phyloP scores from a whole-genome alignment of 2,329 filamentous ascomycete genomes.

The Raffaelea albimanens region DNA sequence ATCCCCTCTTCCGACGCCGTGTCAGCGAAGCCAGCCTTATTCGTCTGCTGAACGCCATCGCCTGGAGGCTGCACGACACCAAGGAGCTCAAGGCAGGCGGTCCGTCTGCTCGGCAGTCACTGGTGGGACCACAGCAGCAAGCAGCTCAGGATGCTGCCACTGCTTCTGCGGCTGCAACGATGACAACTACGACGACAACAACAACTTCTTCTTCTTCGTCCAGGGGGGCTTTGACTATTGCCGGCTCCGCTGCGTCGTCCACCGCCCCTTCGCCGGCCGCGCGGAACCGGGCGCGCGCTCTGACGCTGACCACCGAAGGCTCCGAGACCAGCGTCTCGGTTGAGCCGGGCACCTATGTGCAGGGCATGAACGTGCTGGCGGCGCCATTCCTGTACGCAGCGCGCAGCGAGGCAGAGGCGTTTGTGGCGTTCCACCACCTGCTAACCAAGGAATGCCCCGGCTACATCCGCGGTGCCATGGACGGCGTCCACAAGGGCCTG shows the following conservation, averaged over 20 bases:
- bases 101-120: constrained; percentile 13
- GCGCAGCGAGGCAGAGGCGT: constrained; percentile 89
- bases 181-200: neutral
- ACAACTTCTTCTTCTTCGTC: too few relatives aligned
- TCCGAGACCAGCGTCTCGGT: constrained; percentile 46
- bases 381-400: constrained; percentile 94
- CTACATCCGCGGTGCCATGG: constrained; percentile 93
- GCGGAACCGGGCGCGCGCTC: constrained; percentile 43
- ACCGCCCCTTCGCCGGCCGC: constrained; percentile 31
- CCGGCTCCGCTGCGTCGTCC: constrained; percentile 16
- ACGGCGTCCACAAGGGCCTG: constrained; percentile 87
- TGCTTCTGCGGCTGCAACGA: too few relatives aligned
- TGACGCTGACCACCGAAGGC: constrained; percentile 54
- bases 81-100: constrained; percentile 33
- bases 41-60: constrained; percentile 85
- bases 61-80: constrained; percentile 85
- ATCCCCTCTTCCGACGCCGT: constrained; percentile 90
- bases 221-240: neutral
- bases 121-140: neutral
- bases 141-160: too few relatives aligned
- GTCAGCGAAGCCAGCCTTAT: constrained; percentile 95
- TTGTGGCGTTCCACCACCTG: constrained; percentile 79
- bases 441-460: constrained; percentile 83
- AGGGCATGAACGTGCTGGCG: constrained; percentile 97
- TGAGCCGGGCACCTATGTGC: constrained; percentile 82